Conservation (phyloP, 257 asterid genomes). For the Henckelia pumila region DNA sequence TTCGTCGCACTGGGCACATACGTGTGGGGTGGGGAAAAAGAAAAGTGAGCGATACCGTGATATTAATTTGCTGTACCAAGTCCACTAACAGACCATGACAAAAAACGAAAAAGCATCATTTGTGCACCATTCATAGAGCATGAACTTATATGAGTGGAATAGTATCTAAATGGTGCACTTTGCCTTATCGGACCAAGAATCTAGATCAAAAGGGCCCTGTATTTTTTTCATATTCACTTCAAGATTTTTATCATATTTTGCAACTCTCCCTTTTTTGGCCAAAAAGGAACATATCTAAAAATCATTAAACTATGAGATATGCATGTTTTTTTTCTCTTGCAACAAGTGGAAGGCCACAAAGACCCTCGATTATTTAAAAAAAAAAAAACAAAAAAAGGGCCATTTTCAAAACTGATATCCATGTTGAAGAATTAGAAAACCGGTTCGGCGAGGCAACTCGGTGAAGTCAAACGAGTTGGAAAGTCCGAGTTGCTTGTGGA, state of each 20-base stretch:
- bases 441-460: constrained; percentile 20
- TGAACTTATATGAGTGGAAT: constrained; percentile 10
- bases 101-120: constrained; percentile 27
- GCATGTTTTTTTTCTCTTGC: too few relatives aligned
- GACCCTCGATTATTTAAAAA: too few relatives aligned
- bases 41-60: constrained; percentile 24
- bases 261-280: background rate
- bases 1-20: background rate
- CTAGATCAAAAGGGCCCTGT: background rate
- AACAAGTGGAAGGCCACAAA: too few relatives aligned
- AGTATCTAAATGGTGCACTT: constrained; percentile 7
- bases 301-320: too few relatives aligned
- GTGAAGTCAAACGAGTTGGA: constrained; percentile 18
- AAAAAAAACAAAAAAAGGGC: too few relatives aligned
- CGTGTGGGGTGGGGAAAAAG: background rate
- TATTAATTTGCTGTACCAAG: constrained; percentile 36
- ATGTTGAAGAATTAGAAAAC: background rate
- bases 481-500: constrained; percentile 6
- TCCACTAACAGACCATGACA: constrained; percentile 40
- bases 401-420: too few relatives aligned
- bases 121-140: constrained; percentile 30
- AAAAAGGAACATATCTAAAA: background rate
- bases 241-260: background rate
- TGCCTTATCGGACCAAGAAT: background rate
- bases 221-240: too few relatives aligned